Conservation (phyloP, 208 protist genomes). For the Plasmodiophora brassicae region DNA sequence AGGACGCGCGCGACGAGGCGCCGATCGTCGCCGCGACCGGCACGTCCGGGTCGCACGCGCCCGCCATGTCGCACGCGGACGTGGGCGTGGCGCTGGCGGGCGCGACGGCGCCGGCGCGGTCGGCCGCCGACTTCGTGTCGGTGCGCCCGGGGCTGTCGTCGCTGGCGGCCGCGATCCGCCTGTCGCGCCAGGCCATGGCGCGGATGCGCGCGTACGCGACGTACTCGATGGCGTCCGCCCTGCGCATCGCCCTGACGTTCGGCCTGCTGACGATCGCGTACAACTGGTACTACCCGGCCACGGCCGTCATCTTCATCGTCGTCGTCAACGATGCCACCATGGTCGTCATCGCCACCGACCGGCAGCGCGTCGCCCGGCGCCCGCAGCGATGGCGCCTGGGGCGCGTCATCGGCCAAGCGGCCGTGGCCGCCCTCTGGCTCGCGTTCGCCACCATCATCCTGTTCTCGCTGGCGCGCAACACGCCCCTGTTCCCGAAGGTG, state of each 20-base stretch:
- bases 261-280: background rate
- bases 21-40: background rate
- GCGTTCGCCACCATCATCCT: background rate
- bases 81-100: background rate
- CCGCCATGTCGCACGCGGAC: background rate
- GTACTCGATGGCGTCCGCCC: background rate
- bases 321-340: background rate
- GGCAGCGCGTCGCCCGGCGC: background rate
- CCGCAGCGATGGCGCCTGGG: background rate
- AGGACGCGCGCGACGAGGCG: no score
- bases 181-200: background rate
- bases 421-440: background rate
- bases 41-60: background rate
- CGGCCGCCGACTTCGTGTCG: background rate
- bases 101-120: background rate
- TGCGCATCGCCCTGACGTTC: background rate
- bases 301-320: background rate
- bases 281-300: constrained; percentile 12
- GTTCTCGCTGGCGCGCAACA: background rate
- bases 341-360: background rate
- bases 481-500: background rate
- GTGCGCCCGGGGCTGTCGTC: background rate
- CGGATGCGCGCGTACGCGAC: background rate
- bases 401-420: background rate
- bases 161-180: background rate